These are phyloP conservation scores for Fusarium sarcochroum DNA, from an alignment of 2,329 filamentous ascomycete genomes.

Conservation along the genomic window DNA sequence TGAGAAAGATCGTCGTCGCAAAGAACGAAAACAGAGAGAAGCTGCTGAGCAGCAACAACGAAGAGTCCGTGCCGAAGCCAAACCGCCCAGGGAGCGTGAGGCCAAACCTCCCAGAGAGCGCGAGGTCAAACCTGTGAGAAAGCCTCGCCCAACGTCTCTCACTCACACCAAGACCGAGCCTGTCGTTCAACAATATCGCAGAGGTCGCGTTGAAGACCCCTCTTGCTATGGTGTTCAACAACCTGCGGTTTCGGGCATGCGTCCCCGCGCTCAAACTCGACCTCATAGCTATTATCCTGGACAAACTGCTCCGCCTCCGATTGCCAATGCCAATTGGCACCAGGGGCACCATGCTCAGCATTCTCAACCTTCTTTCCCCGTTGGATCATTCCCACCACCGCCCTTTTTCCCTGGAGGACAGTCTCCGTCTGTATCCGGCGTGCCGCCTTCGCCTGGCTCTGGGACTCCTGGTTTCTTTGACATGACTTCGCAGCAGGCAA, in stretches of 20 bases:
- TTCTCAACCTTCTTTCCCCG: conserved; percentile 41
- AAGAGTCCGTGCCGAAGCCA: conserved; percentile 45
- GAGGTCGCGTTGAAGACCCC: conserved; percentile 54
- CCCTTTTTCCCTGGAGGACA: conserved; percentile 46
- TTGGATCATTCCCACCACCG: conserved; percentile 53
- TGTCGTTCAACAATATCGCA: conserved; percentile 51
- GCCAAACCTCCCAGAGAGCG: conserved; percentile 48
- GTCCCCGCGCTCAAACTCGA: conserved; percentile 53
- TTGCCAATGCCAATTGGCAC: conserved; percentile 48
- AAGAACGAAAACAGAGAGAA: conserved; percentile 46
- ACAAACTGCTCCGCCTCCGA: conserved; percentile 47
- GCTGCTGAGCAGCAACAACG: conserved; percentile 45
- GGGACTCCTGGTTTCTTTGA: conserved; percentile 53
- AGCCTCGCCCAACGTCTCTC: conserved; percentile 49
- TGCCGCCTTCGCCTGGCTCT: conserved; percentile 49
- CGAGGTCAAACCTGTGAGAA: conserved; percentile 49
- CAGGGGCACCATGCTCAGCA: conserved; percentile 47
- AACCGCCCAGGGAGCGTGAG: conserved; percentile 48
- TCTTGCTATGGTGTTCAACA: conserved; percentile 56
- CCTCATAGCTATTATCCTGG: conserved; percentile 56
- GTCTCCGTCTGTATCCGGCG: conserved; percentile 45
- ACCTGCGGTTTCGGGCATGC: conserved; percentile 50
- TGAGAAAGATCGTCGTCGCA: conserved; percentile 51
- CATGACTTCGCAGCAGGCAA: conserved; percentile 47
- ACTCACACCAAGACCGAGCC: conserved; percentile 54